A percentile compares a stretch with the other conserved stretches of the same genome.
phyloP scores from a whole-genome alignment of 176 grass and related monocot species.

The Hyparrhenia diplandra region DNA sequence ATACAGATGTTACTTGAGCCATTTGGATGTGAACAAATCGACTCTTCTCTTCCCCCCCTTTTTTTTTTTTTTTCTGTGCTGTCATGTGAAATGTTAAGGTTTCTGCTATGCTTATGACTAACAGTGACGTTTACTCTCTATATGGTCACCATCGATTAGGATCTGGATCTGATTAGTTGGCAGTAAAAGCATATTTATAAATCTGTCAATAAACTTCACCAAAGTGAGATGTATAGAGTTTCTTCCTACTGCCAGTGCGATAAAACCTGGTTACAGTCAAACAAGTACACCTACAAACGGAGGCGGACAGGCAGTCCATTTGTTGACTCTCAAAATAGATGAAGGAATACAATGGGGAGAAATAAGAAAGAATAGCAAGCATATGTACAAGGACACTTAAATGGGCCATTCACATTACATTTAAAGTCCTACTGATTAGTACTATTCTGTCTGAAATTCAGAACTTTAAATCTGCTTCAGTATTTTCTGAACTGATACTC shows the following conservation, averaged over 20 bases:
- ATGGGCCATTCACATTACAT: neutral
- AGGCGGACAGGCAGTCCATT: neutral
- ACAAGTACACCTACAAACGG: neutral
- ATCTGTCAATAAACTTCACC: neutral
- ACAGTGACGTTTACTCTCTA: neutral
- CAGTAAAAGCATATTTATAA: neutral
- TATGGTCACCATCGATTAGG: neutral
- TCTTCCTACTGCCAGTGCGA: neutral
- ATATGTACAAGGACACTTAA: neutral
- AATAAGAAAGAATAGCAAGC: neutral
- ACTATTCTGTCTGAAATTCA: too few relatives aligned
- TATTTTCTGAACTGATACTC: slow-evolving; percentile 6
- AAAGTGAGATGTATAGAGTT: neutral
- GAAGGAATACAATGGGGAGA: neutral
- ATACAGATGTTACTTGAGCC: too few relatives aligned
- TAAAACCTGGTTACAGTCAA: neutral
- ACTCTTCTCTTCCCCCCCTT: too few relatives aligned
- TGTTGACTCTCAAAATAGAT: neutral
- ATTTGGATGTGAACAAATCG: too few relatives aligned
- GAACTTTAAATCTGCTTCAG: neutral
- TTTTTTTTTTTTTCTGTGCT: too few relatives aligned
- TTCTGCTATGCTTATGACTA: too few relatives aligned
- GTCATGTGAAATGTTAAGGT: too few relatives aligned
- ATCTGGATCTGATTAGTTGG: neutral
- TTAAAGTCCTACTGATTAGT: neutral